phyloP scores from a whole-genome alignment of 371 early-diverging fungal species.

The Mortierella polycephala region DNA sequence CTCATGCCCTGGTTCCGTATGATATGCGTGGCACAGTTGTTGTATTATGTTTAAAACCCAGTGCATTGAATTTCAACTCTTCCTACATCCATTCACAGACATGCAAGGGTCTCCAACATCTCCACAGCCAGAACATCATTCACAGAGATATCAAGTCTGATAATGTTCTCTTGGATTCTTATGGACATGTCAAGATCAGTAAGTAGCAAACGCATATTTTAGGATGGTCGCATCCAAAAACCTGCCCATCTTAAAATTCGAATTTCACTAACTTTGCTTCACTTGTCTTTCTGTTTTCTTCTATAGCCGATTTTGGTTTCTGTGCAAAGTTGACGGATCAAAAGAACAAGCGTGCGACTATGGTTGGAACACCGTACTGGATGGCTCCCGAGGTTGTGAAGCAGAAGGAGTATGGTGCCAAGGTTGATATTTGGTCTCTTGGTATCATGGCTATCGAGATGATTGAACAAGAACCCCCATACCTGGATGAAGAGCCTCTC shows the following conservation, averaged over 20 bases:
- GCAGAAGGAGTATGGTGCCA: constrained; percentile 90
- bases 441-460: constrained; percentile 98
- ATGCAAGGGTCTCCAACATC: constrained; percentile 88
- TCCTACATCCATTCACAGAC: constrained; percentile 56
- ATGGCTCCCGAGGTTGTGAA: constrained; percentile 96
- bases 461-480: constrained; percentile 98
- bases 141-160: constrained; percentile 98
- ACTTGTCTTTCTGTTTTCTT: neutral
- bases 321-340: constrained; percentile 92
- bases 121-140: constrained; percentile 93
- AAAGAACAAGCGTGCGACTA: constrained; percentile 91
- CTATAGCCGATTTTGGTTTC: constrained; percentile 91
- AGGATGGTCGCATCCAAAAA: too few species aligned
- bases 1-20: neutral
- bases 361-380: constrained; percentile 97
- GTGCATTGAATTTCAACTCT: neutral
- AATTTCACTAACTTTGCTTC: neutral
- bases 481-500: constrained; percentile 93
- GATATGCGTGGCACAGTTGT: neutral
- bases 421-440: constrained; percentile 94
- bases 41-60: neutral
- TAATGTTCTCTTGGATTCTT: constrained; percentile 87
- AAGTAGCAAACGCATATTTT: constrained; percentile 39
- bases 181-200: constrained; percentile 95
- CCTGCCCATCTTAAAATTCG: neutral